Base-by-base conservation (phyloP, 2,329 filamentous ascomycete species). In the Dactylellina leptospora region DNA sequence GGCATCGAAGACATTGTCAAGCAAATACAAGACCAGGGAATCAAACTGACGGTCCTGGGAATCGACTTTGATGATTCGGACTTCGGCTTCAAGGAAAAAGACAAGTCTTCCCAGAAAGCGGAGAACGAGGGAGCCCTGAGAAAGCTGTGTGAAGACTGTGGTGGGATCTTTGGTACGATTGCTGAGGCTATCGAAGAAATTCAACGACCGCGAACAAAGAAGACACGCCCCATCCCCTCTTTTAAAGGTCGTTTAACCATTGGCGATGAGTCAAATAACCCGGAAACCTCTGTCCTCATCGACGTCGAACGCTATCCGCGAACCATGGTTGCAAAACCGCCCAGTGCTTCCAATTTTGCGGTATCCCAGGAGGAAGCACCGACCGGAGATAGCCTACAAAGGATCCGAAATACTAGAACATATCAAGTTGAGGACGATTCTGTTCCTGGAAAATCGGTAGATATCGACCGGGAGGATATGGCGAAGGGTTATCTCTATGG, bases 401-500 rank as follows among this genome's bases (percentile, higher is more conserved):
- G 85, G 0, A 90, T 97, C n/a, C 89, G 88, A 76, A 89, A 86
- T 69, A 84, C 88, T n/a, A 87, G 91, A 42, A 87, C 87, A 0
- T 99, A 97, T 80, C 89, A 89, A 76, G 85, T 97, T 69, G 86
- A 88, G 36, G 91, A 97, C 73, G 85, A 89, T 3, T 82, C 85
- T 38, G 88, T 87, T 0, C 87, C 89, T 0, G 92, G 91, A 13
- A 90, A 90, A 10, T 96, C 93, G 80, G 85, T 84, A 59, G 91
- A 96, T 58, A 88, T 99, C 23, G 87, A 90, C 25, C 87, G 87
- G 66, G 92, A 96, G 11, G 86, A 91, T 13, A 84, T 99, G 36
- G 91, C 91, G n/a, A 96, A 92, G 79, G 95, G 95, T 0, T 99
- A 93, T 77, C 88, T 92, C 77, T 99, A 99, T 78, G 95, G 95